These are phyloP conservation scores for Capsicum chinense DNA, from an alignment of 257 asterid genomes.

Conservation along the genomic window DNA sequence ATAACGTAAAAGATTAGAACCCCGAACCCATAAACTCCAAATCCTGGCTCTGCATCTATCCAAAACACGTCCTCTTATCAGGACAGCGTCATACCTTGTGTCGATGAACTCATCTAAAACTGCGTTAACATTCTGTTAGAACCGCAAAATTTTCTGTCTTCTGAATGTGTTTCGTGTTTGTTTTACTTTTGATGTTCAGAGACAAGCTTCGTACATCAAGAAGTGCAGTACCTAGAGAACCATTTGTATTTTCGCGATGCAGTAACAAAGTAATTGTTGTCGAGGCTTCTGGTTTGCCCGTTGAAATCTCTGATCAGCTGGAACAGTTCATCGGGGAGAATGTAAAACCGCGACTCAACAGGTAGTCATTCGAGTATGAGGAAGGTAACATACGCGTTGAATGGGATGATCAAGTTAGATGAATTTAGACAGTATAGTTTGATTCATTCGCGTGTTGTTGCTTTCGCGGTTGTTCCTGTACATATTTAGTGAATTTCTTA, in stretches of 20 bases:
- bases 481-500: background rate
- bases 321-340: slow-evolving; percentile 73
- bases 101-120: background rate
- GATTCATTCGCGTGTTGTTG: background rate
- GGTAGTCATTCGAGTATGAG: background rate
- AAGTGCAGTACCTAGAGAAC: slow-evolving; percentile 71
- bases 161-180: background rate
- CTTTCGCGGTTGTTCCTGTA: background rate
- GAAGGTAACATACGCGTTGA: background rate
- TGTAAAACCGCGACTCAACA: slow-evolving; percentile 48
- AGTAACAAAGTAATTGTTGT: slow-evolving; percentile 63
- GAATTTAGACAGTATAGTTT: background rate
- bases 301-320: slow-evolving; percentile 55
- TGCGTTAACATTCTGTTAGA: background rate
- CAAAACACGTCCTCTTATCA: too few species aligned
- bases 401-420: background rate
- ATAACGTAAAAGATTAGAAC: too few species aligned
- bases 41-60: too few species aligned
- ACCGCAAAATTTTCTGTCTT: background rate
- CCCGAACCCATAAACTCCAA: too few species aligned
- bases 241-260: slow-evolving; percentile 80
- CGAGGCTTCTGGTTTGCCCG: slow-evolving; percentile 77
- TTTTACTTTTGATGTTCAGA: slow-evolving; percentile 41
- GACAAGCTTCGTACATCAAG: slow-evolving; percentile 90
- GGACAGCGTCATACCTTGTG: background rate